These are phyloP conservation scores for Senna tora DNA, from an alignment of 306 rosid genomes.

Conservation along the genomic window DNA sequence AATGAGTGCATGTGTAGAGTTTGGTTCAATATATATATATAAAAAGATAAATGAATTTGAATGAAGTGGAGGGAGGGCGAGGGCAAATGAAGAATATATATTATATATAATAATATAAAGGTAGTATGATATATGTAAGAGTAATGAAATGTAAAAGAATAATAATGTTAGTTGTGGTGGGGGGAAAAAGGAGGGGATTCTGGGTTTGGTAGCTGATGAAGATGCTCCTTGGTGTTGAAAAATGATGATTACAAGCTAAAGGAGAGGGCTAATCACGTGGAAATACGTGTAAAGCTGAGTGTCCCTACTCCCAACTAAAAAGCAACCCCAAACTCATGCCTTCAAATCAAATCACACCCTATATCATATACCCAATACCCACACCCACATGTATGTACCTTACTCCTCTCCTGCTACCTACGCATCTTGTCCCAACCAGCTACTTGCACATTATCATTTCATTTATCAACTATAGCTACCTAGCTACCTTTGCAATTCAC, in stretches of 20 bases:
- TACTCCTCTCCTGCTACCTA: neutral
- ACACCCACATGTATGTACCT: neutral
- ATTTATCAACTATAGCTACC: too few relatives aligned
- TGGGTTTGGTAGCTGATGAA: slow-evolving; percentile 39
- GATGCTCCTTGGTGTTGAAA: slow-evolving; percentile 37
- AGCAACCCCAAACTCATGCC: slow-evolving; percentile 58
- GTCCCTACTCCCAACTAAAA: slow-evolving; percentile 54
- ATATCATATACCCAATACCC: neutral
- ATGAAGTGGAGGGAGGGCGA: slow-evolving; percentile 31
- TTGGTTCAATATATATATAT: neutral
- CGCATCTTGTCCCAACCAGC: neutral
- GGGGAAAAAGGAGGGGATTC: slow-evolving; percentile 17
- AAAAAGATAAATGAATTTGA: neutral
- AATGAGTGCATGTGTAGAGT: neutral
- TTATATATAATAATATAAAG: too few relatives aligned
- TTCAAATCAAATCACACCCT: slow-evolving; percentile 37
- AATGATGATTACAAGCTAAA: slow-evolving; percentile 54
- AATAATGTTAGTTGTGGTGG: slow-evolving; percentile 41
- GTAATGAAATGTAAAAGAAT: slow-evolving; percentile 49
- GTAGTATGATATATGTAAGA: neutral
- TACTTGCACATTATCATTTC: too few relatives aligned
- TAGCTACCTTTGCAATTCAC: too few relatives aligned
- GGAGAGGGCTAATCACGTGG: slow-evolving; percentile 53
- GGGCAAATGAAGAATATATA: slow-evolving; percentile 12
- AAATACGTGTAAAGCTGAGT: slow-evolving; percentile 59